Base-by-base conservation (phyloP, 2,329 filamentous ascomycete genomes). In the Hypomyces rosellus region DNA sequence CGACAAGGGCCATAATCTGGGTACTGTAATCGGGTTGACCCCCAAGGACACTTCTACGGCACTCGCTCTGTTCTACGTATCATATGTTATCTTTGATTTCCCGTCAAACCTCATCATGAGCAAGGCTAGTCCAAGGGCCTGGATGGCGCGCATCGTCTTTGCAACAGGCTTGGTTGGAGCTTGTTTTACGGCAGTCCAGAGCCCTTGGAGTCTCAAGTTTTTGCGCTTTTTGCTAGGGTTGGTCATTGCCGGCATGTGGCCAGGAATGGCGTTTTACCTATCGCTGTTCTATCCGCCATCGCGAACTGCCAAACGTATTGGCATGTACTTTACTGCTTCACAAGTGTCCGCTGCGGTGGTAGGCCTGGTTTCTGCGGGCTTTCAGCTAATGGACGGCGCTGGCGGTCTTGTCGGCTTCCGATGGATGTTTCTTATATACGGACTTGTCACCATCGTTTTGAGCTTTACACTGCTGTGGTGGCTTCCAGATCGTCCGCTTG, bases 181-280 rank as follows among this genome's bases (percentile, higher is more conserved):
- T 48, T 93, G 89, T 63, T 89, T 95, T 69, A 82, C 89, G 5
- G 89, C 88, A 12, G 89, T 93, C 63, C 80, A 84, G 57, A 82
- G 84, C 38, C 86, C 87, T 7, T 95, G 89, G 86, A 93, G 88
- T 62, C 76, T 95, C 59, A 91, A 92, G 79, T 74, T 95, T n/a
- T 77, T 96, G 25, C 84, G 90, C 7, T 85, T 96, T 50, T 76
- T 96, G 11, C 80, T 96, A 6, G 90, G 90, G 44, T 78, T 93
- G 13, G 89, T 95, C 20, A 91, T 91, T 64, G 90, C 90, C 1
- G 90, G 90, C 43, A 90, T 96, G 85, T 96, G 90, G 90, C 90
- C 90, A 0, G 90, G 90, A 45, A 95, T 96, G 90, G 82, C 89
- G 9, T 93, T 93, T 66, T 96, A 95, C 63, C 75, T 96, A 43